phyloP scores from a whole-genome alignment of 495 filamentous ascomycete species.

The Penicillium turbatum region DNA sequence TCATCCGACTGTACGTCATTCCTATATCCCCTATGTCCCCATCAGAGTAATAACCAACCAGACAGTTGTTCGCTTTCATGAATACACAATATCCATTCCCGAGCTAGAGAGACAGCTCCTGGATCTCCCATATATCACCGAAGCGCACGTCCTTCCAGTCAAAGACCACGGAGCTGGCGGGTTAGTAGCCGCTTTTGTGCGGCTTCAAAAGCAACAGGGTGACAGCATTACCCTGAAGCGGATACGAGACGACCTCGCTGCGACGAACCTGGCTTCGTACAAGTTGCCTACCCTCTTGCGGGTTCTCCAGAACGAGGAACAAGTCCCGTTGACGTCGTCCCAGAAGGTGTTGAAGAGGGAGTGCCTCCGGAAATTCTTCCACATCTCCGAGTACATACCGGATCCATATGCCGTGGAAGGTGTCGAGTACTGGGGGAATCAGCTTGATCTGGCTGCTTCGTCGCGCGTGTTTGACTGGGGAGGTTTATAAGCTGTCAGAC shows the following conservation, averaged over 20 bases:
- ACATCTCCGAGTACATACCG: neutral
- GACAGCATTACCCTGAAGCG: neutral
- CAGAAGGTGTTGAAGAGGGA: neutral
- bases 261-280: neutral
- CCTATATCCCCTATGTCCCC: neutral
- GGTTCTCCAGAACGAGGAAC: neutral
- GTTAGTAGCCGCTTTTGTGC: neutral
- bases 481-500: neutral
- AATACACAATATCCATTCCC: neutral
- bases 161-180: neutral
- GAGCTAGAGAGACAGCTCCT: slow-evolving; percentile 2
- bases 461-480: neutral
- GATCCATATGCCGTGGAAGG: neutral
- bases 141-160: slow-evolving; percentile 1
- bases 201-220: neutral
- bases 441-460: neutral
- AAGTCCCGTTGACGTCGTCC: neutral
- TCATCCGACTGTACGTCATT: slow-evolving; percentile 2
- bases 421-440: neutral
- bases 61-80: neutral
- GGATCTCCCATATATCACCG: neutral
- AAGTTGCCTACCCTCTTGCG: neutral
- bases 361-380: neutral
- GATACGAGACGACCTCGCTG: neutral
- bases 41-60: neutral